Evolutionary conservation across 2,329 filamentous ascomycete genomes (phyloP), one percentile per base, ranked within the genome.

Genomic region (Calonectria pauciramosa): DNA sequence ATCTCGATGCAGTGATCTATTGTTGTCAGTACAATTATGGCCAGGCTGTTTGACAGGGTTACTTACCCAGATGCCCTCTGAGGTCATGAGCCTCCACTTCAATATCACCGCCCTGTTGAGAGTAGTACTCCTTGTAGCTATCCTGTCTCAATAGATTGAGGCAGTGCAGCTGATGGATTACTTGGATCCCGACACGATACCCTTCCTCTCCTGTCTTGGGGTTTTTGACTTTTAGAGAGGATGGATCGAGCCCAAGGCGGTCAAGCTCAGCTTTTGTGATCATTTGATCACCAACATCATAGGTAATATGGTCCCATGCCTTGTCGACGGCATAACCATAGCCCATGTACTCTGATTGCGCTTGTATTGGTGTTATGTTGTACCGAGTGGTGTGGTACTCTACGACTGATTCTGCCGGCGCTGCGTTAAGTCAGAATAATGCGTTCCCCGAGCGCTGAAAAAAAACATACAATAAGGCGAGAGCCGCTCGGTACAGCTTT

Each of bases 141-240:
- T 88, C 86, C 77, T 90, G 87, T 16, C 88, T 81, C 78, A 86
- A 81, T 44, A 89, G 78, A 78, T 90, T 89, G 47, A 89, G 82
- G 80, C 88, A 90, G 79, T 89, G 88, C 41, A 90, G 84, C 7
- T 79, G 78, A n/a, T 91, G 90, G 82, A 91, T 91, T 0, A 91
- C 89, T 78, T 91, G 89, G 4, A 91, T 83, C 0, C 88, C 91
- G 0, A 91, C 90, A n/a, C 91, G 86, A 77, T 92, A 93, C 0
- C 91, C 91, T 47, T 88, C 87, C 71, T 89, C 86, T 23, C 90
- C 91, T 1, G 91, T 91, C 56, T 85, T 85, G 7, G 90, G 88
- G 76, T 92, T 85, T 13, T 87, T 89, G 75, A 91, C 88, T 78
- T 88, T 89, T n/a, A 92, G 84, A 0, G 89, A 90, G 28, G 87